A percentile compares a stretch with the other conserved stretches of the same genome.
Evolutionary conservation across 352 stramenopile genomes (phyloP).

Genomic region (Aphanomyces stellatus): DNA sequence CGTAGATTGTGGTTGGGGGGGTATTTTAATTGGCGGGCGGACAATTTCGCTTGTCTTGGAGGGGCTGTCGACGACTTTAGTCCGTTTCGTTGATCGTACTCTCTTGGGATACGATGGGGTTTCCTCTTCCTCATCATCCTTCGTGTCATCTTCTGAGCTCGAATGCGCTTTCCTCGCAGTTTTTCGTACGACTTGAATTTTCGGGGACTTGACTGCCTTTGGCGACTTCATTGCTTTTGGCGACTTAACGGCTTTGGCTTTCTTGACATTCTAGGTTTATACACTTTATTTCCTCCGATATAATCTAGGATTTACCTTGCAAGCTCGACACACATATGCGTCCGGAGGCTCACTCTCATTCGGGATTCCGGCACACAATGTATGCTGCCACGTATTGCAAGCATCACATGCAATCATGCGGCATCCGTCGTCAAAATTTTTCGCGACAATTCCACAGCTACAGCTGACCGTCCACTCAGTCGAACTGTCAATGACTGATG

Average conservation of each 20-base stretch:
- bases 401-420: constrained; percentile 25
- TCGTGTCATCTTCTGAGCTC: not conserved
- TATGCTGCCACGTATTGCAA: constrained; percentile 47
- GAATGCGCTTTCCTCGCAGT: not conserved
- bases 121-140: constrained; percentile 10
- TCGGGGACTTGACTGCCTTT: constrained; percentile 17
- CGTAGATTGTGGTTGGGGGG: constrained; percentile 21
- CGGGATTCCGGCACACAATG: constrained; percentile 43
- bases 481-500: not conserved
- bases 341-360: constrained; percentile 43
- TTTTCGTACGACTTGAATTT: not conserved
- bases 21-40: constrained; percentile 37
- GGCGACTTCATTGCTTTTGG: constrained; percentile 16
- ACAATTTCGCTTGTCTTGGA: constrained; percentile 26
- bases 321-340: constrained; percentile 47
- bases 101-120: not conserved
- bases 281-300: not conserved
- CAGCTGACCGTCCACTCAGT: constrained; percentile 13
- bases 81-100: constrained; percentile 21
- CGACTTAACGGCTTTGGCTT: not conserved
- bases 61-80: constrained; percentile 26
- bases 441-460: constrained; percentile 10
- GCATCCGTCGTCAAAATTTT: constrained; percentile 17
- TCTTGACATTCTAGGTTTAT: not conserved
- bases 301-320: constrained; percentile 7